Evolutionary conservation across 495 filamentous ascomycete species (phyloP).

Genomic region (Hapsidospora chrysogenum): DNA sequence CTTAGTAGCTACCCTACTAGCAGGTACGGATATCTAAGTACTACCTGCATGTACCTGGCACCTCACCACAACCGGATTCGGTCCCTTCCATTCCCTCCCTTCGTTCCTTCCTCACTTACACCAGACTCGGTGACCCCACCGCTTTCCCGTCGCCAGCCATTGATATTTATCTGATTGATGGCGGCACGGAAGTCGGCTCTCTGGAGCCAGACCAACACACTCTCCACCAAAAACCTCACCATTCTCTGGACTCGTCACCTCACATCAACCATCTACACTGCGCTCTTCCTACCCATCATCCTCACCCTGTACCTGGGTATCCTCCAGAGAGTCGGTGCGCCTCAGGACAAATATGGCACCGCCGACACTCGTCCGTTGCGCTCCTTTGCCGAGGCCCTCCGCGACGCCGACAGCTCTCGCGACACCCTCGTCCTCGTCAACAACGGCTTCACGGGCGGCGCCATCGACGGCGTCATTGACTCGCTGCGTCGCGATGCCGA

Average conservation of each 20-base stretch:
- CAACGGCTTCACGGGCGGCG: conserved; percentile 40
- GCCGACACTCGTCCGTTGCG: conserved; percentile 32
- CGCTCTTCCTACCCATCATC: conserved; percentile 45
- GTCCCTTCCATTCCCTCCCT: too few species aligned
- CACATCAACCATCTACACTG: conserved; percentile 39
- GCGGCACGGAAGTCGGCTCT: too few species aligned
- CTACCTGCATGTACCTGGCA: too few species aligned
- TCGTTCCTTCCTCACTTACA: too few species aligned
- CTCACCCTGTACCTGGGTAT: conserved; percentile 43
- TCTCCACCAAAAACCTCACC: conserved; percentile 48
- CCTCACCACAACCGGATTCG: too few species aligned
- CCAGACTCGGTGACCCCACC: too few species aligned
- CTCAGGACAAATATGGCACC: conserved; percentile 43
- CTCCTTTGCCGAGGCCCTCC: conserved; percentile 32
- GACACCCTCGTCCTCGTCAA: conserved; percentile 42
- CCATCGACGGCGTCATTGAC: conserved; percentile 46
- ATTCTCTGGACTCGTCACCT: conserved; percentile 41
- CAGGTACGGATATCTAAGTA: too few species aligned
- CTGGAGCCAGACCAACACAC: conserved; percentile 39
- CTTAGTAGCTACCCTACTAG: too few species aligned
- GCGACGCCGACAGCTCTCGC: conserved; percentile 10
- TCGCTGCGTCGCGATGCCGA: conserved; percentile 28
- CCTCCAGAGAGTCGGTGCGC: conserved; percentile 39
- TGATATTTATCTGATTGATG: too few species aligned
- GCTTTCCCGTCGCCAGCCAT: too few species aligned